A percentile compares a stretch with the other conserved stretches of the same genome.
Conservation (phyloP, 768 basidiomycete species). For the Galerina marginata region DNA sequence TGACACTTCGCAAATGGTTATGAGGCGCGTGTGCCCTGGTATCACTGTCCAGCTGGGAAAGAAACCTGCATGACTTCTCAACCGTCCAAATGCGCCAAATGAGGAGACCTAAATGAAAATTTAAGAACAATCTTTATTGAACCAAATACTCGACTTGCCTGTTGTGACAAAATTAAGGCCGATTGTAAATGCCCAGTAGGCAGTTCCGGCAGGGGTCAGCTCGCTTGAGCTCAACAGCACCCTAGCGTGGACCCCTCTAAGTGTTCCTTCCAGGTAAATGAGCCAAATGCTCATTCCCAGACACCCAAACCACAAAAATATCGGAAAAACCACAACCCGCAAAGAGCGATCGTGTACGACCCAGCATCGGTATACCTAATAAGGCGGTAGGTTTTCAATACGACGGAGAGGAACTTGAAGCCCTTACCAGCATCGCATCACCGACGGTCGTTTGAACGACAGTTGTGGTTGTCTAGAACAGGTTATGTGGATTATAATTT, state of each 20-base stretch:
- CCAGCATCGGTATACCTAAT: slow-evolving; percentile 12
- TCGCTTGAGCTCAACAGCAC: slow-evolving; percentile 14
- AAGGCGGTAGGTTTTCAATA: background rate
- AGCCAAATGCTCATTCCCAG: slow-evolving; percentile 4
- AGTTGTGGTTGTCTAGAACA: slow-evolving; percentile 15
- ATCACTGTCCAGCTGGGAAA: background rate
- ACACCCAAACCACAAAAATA: slow-evolving; percentile 15
- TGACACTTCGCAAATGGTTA: background rate
- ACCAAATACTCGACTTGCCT: background rate
- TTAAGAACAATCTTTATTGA: background rate
- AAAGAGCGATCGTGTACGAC: background rate
- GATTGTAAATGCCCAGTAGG: slow-evolving; percentile 24
- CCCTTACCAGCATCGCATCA: slow-evolving; percentile 23
- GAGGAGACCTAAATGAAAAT: background rate
- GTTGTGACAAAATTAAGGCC: slow-evolving; percentile 21
- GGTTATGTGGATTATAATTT: background rate
- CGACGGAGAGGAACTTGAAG: background rate
- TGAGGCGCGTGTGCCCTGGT: background rate
- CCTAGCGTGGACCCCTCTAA: background rate
- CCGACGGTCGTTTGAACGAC: slow-evolving; percentile 20
- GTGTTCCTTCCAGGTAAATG: slow-evolving; percentile 15
- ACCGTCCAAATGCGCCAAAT: background rate
- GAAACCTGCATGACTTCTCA: background rate
- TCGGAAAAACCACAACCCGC: background rate
- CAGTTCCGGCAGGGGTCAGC: slow-evolving; percentile 11